A percentile compares a stretch with the other conserved stretches of the same genome.
Conservation (phyloP, 2,329 filamentous ascomycete species). For the Fusarium anguioides region DNA sequence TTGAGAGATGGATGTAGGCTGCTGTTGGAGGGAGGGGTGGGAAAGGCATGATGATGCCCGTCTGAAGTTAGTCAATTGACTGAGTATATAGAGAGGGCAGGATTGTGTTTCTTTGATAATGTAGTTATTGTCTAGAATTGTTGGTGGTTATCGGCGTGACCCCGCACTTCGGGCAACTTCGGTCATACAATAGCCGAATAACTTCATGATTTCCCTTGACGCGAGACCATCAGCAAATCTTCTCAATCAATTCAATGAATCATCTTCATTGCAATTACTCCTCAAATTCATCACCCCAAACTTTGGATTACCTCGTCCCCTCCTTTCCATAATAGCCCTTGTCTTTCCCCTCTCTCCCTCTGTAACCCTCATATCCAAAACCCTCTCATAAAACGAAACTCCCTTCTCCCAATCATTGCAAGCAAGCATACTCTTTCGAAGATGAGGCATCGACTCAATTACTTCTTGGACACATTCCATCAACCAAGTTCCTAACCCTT, state of each 20-base stretch:
- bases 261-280: no score
- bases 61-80: no score
- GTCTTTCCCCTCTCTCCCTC: slow-evolving; percentile 34
- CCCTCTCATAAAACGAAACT: slow-evolving; percentile 49
- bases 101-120: not conserved
- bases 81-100: not conserved
- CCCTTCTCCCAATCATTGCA: slow-evolving; percentile 50
- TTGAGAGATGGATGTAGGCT: no score
- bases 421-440: slow-evolving; percentile 66
- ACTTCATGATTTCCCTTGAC: not conserved
- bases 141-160: not conserved
- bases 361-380: slow-evolving; percentile 48
- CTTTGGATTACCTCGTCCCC: slow-evolving; percentile 37
- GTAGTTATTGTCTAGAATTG: not conserved
- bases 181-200: not conserved
- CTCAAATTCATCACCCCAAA: not conserved
- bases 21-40: no score
- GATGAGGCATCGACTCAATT: slow-evolving; percentile 60
- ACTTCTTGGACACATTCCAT: slow-evolving; percentile 67
- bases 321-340: slow-evolving; percentile 41
- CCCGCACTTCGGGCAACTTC: slow-evolving; percentile 8
- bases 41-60: slow-evolving; percentile 31
- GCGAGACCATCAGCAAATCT: no score
- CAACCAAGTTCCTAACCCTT: slow-evolving; percentile 71
- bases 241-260: no score